A percentile compares a stretch with the other conserved stretches of the same genome.
phyloP scores from a whole-genome alignment of 768 basidiomycete genomes.

The Lactifluus echinatus region DNA sequence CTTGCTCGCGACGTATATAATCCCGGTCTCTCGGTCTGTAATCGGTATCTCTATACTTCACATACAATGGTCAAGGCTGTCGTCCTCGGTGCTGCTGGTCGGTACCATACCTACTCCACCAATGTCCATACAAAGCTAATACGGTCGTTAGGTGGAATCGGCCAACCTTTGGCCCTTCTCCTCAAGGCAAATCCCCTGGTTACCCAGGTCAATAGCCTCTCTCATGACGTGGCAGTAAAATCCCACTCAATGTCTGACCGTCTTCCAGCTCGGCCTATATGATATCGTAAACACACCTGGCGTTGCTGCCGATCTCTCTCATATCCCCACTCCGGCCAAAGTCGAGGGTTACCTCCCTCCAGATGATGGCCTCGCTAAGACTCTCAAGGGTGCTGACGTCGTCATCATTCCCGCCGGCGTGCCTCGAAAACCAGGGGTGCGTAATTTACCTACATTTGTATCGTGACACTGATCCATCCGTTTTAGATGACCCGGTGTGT shows the following conservation, averaged over 20 bases:
- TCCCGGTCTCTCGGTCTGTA: neutral
- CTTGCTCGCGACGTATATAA: neutral
- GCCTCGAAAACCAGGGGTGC: constrained; percentile 87
- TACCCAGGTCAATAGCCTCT: constrained; percentile 46
- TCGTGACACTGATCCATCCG: neutral
- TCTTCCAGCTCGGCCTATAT: constrained; percentile 65
- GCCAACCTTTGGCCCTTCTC: constrained; percentile 89
- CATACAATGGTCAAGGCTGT: constrained; percentile 66
- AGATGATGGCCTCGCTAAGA: constrained; percentile 75
- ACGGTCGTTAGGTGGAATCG: constrained; percentile 70
- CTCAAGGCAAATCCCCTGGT: constrained; percentile 80
- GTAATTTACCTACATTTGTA: constrained; percentile 26
- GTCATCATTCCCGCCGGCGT: constrained; percentile 96
- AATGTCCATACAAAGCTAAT: constrained; percentile 4
- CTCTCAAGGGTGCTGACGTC: constrained; percentile 76
- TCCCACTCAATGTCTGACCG: neutral
- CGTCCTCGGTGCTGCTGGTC: constrained; percentile 94
- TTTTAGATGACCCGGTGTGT: constrained; percentile 45
- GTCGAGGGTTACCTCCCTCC: constrained; percentile 74
- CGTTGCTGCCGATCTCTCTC: constrained; percentile 90
- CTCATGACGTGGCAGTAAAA: neutral
- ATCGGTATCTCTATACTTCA: neutral
- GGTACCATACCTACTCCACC: constrained; percentile 8
- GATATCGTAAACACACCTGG: constrained; percentile 99
- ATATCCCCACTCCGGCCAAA: constrained; percentile 84